Base-by-base conservation (phyloP, 208 protist genomes). In the Trypanosoma cruzi region DNA sequence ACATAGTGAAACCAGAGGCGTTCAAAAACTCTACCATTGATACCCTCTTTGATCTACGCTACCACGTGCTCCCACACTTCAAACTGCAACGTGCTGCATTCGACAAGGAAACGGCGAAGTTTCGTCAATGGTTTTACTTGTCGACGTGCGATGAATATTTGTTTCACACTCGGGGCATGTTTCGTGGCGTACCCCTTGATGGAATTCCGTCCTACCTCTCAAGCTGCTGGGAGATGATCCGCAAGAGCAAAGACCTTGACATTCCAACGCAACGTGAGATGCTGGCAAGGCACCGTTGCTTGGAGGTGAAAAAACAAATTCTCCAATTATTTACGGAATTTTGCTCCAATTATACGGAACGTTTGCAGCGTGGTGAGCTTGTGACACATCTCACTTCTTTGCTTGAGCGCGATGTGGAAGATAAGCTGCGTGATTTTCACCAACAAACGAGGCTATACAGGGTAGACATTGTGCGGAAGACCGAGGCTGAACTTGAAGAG, bases 261-360 rank as follows among this genome's bases (percentile, higher is more conserved):
- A 90, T 99, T 58, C 98, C 98, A 11, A 94, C 93, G 10, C 96
- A 99, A 76, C 93, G 96, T 56, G 96, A 99, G 65, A 97, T 99
- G 96, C 76, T 99, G 14, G 97, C 98, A 46, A 84, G 86, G 54
- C 97, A 96, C 70, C 85, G 98, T 31, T 99, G 97, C 83, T 89
- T 89, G 50, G 94, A 98, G 62, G 84, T 93, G 50, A 86, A 80
- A 52, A 76, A 89, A 29, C 58, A 76, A 64, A 75, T 84, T 53
- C 69, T 88, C 26, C 42, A 63, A 6, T 64, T 56, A 8, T 98
- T 98, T 69, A 57, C 54, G 16, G 48, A 40, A 4, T 82, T 85
- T 11, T 70, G 89, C 28, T 79, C 61, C 31, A 73, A 72, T 20
- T 86, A 86, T 61, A 73, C 83, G 36, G 81, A 84, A 29, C 74